Evolutionary conservation across 1,284 basidiomycete genomes (phyloP).

Genomic region (Rhodotorula glutinis): DNA sequence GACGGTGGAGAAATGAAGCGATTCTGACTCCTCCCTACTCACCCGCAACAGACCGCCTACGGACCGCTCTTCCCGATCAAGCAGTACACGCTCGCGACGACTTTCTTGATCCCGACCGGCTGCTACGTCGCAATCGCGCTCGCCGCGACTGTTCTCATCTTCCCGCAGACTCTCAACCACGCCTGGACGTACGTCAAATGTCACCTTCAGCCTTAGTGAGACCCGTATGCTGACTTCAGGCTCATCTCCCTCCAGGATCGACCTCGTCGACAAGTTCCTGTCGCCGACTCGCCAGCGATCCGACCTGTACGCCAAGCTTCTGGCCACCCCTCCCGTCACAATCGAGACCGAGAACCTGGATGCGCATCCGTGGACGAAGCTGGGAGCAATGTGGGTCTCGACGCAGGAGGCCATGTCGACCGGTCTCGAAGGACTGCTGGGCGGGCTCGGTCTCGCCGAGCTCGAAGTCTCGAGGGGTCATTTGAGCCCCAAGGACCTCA

Average conservation of each 20-base stretch:
- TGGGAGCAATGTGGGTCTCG: constrained; percentile 37
- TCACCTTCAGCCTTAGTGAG: not conserved
- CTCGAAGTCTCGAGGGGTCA: constrained; percentile 52
- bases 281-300: constrained; percentile 45
- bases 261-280: constrained; percentile 45
- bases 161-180: constrained; percentile 69
- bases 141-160: constrained; percentile 60
- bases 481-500: constrained; percentile 50
- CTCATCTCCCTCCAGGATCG: constrained; percentile 28
- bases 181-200: constrained; percentile 43
- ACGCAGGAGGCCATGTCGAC: constrained; percentile 40
- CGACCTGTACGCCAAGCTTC: constrained; percentile 47
- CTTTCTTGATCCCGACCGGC: constrained; percentile 57
- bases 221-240: not conserved
- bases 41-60: constrained; percentile 44
- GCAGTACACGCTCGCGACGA: constrained; percentile 58
- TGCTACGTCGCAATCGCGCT: constrained; percentile 63
- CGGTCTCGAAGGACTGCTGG: constrained; percentile 43
- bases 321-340: constrained; percentile 33
- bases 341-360: not conserved
- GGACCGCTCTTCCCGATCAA: constrained; percentile 63
- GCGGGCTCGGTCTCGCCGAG: constrained; percentile 46
- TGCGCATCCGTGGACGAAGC: constrained; percentile 39
- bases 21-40: not conserved
- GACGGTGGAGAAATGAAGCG: not conserved